A percentile compares a stretch with the other conserved stretches of the same genome.
Evolutionary conservation across 1,139 yeast genomes (phyloP).

Genomic region (Pneumocystis murina): DNA sequence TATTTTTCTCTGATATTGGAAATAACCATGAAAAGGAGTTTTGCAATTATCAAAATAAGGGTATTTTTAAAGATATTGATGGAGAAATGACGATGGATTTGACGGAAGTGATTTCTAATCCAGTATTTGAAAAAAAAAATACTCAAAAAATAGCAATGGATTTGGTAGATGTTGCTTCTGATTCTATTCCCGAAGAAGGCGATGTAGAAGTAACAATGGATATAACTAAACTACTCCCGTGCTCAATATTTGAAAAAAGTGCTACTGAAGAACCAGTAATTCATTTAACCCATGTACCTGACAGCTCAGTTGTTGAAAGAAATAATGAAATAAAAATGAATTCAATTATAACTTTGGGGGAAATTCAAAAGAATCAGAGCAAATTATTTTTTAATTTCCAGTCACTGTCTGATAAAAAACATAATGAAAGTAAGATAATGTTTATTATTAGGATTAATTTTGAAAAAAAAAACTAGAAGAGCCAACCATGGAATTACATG

Average conservation of each 20-base stretch:
- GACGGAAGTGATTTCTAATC: slow-evolving; percentile 11
- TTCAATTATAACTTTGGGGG: background rate
- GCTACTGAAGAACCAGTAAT: background rate
- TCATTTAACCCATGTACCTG: background rate
- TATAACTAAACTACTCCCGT: background rate
- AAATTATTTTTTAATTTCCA: background rate
- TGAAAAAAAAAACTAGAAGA: background rate
- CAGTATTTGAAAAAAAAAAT: background rate
- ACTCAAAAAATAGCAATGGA: slow-evolving; percentile 5
- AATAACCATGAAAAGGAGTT: background rate
- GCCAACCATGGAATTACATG: background rate
- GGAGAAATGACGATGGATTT: slow-evolving; percentile 17
- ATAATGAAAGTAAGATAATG: background rate
- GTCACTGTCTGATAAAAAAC: background rate
- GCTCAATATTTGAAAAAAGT: background rate
- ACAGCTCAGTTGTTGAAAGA: background rate
- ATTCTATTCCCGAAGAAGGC: background rate
- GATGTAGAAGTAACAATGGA: slow-evolving; percentile 6
- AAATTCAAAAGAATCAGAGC: background rate
- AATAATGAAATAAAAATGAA: background rate
- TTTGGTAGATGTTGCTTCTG: slow-evolving; percentile 4
- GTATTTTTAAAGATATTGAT: slow-evolving; percentile 4
- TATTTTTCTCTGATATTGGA: background rate
- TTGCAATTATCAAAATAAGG: background rate
- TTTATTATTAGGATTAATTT: background rate